Base-by-base conservation (phyloP, 2,329 filamentous ascomycete genomes). In the Fusarium torreyae region DNA sequence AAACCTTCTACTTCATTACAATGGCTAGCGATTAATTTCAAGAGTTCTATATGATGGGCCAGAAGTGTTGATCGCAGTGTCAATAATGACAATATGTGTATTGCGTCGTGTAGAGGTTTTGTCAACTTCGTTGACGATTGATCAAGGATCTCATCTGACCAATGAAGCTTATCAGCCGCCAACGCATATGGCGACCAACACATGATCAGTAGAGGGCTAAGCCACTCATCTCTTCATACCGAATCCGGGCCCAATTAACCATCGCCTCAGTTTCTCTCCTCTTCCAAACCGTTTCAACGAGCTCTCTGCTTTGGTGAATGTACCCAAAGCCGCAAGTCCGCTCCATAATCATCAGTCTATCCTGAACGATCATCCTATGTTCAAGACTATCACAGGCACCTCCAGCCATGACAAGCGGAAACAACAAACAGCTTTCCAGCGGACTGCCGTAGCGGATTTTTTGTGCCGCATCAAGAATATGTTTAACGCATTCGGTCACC, bases 261-360 rank as follows among this genome's bases (percentile, higher is more conserved):
- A 60, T 58, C 1, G 28, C 34, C 14, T 58, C 57, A 1, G 57
- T 60, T 8, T 60, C 53, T 11, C 57, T 58, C 11, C 57, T 48
- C 13, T 60, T 60, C 57, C 57, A 60, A 17, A 60, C 57, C 11
- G 57, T 60, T 14, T 60, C 57, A 8, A 60, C 53, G 6, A 60
- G 14, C n/a, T 60, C 57, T 1, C 53, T 26, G 26, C 57, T 60
- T n/a, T 60, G 57, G n/a, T 60, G 51, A 7, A 60, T 28, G 40
- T 58, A 60, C 0, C 57, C 57, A 1, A 60, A 60, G 3, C 57
- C 57, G 17, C 57, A 60, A 1, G 57, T 60, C 15, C 57, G 34
- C 20, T 60, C 57, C 57, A 60, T 60, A 1, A 60, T 39, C 57
- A 60, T 49, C 2, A 60, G 3, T 4, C 57, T 49, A 11, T 60